Conservation (phyloP, 495 filamentous ascomycete species). For the Stereocaulon alpinum region DNA sequence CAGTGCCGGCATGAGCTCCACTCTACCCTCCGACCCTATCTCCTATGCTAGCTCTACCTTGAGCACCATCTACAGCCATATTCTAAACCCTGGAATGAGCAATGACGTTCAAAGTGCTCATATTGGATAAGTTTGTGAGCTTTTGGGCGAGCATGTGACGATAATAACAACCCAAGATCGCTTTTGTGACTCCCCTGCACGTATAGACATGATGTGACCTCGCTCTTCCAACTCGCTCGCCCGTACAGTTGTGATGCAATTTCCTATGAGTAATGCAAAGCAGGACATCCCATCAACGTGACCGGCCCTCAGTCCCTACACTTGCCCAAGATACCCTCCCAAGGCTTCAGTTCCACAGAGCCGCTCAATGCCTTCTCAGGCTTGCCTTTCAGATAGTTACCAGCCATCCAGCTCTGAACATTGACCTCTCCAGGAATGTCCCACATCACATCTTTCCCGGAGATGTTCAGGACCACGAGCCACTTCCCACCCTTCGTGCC, state of each 20-base stretch:
- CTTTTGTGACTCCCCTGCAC: too few species aligned
- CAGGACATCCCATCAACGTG: neutral
- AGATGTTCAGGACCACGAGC: constrained; percentile 36
- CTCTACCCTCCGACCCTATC: too few species aligned
- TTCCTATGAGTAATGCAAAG: neutral
- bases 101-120: too few species aligned
- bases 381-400: constrained; percentile 30
- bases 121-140: too few species aligned
- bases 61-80: too few species aligned
- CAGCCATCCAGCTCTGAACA: constrained; percentile 31
- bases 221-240: too few species aligned
- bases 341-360: constrained; percentile 10
- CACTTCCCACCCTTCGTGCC: constrained; percentile 25
- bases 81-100: too few species aligned
- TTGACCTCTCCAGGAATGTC: constrained; percentile 24
- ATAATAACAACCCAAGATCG: too few species aligned
- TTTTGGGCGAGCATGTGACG: too few species aligned
- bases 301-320: neutral
- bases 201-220: too few species aligned
- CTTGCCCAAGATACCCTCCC: constrained; percentile 17
- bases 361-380: constrained; percentile 18
- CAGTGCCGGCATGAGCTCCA: too few species aligned
- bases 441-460: constrained; percentile 31
- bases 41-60: too few species aligned
- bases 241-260: neutral